phyloP scores from a whole-genome alignment of 225 moss, liverwort and hornwort species.

The Anthoceros angustus region DNA sequence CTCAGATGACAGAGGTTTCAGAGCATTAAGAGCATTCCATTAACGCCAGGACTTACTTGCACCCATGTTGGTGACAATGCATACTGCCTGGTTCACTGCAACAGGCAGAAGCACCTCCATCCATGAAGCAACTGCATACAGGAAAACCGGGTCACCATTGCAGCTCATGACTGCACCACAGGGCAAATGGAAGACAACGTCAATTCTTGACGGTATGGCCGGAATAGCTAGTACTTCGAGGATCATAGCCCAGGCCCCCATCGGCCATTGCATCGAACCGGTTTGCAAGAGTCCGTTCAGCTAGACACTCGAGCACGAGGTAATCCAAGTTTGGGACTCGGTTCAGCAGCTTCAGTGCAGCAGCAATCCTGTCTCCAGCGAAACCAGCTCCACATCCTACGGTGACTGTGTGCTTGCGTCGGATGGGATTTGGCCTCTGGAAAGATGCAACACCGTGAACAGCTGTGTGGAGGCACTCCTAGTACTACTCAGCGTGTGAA shows the following conservation, averaged over 20 bases:
- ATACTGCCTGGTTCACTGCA: constrained; percentile 38
- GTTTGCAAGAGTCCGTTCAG: constrained; percentile 60
- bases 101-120: constrained; percentile 52
- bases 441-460: background rate
- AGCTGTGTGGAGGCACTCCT: background rate
- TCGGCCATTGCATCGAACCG: constrained; percentile 52
- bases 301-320: constrained; percentile 66
- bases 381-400: constrained; percentile 78
- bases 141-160: constrained; percentile 1
- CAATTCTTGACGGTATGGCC: background rate
- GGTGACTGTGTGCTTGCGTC: constrained; percentile 33
- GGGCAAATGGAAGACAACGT: background rate
- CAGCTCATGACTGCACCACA: background rate
- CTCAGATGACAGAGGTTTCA: background rate
- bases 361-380: constrained; percentile 57
- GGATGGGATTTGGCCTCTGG: constrained; percentile 9
- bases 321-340: constrained; percentile 50
- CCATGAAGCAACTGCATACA: constrained; percentile 48
- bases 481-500: too few species aligned
- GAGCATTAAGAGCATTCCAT: background rate
- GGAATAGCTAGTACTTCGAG: constrained; percentile 30
- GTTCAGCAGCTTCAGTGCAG: constrained; percentile 43
- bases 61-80: constrained; percentile 78
- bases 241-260: constrained; percentile 69
- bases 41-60: constrained; percentile 33